phyloP scores from a whole-genome alignment of 2,329 filamentous ascomycete species.

The Seiridium cupressi region DNA sequence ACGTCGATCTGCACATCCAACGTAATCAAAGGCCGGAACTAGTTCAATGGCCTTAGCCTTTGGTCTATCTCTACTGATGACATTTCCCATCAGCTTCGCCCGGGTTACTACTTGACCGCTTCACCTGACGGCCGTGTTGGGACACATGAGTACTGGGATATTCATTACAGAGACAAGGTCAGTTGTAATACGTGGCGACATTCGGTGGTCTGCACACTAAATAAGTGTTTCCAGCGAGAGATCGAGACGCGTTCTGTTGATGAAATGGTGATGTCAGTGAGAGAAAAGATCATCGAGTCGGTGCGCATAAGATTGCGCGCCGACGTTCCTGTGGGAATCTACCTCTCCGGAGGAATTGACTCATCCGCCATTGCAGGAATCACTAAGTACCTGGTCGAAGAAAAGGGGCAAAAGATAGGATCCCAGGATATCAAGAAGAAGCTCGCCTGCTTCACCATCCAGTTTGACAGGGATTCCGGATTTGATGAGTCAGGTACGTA shows the following conservation, averaged over 20 bases:
- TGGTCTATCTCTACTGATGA: background rate
- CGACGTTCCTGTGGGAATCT: slow-evolving; percentile 57
- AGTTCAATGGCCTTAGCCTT: no score
- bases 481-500: slow-evolving; percentile 43
- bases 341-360: slow-evolving; percentile 56
- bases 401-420: slow-evolving; percentile 45
- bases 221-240: slow-evolving; percentile 13
- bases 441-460: slow-evolving; percentile 46
- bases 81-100: slow-evolving; percentile 31
- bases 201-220: no score
- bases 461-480: slow-evolving; percentile 46
- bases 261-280: slow-evolving; percentile 49
- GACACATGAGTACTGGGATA: slow-evolving; percentile 46
- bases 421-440: slow-evolving; percentile 29
- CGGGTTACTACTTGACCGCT: slow-evolving; percentile 30
- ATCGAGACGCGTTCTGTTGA: slow-evolving; percentile 42
- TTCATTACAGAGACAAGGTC: slow-evolving; percentile 51
- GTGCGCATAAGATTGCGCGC: slow-evolving; percentile 52
- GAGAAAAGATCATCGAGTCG: slow-evolving; percentile 48
- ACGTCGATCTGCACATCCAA: background rate
- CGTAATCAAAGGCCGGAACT: no score
- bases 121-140: slow-evolving; percentile 29
- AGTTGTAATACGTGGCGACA: background rate
- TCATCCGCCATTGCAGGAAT: slow-evolving; percentile 57
- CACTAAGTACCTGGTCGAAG: slow-evolving; percentile 46